Base-by-base conservation (phyloP, 148 eudicot species). In the Polygonum aviculare region DNA sequence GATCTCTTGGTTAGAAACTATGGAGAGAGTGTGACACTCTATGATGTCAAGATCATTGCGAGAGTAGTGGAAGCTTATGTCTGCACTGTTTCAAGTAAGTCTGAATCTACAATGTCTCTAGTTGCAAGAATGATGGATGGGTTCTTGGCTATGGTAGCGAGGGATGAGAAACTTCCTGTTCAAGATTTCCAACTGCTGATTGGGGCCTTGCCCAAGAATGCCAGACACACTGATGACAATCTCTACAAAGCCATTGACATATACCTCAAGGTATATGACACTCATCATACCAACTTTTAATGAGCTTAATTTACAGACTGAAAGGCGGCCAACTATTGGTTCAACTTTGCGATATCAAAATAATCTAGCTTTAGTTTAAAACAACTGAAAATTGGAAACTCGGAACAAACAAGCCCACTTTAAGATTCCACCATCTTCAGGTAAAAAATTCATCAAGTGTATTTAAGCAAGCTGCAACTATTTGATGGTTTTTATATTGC, bases 51-150 rank as follows among this genome's bases (percentile, higher is more conserved):
- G 44, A 35, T 65, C 45, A 59, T 88, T 63, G 77, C 69, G 22
- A 80, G 77, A 75, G 79, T 84, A n/a, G 76, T 85, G 41, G 83
- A 80, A 62, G 76, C 83, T 78, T 88, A 83, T 83, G 83, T 74
- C 62, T 73, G 82, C 52, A 19, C 19, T 19, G 14, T 35, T 35
- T 15, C 71, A 2, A 75, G 74, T 3, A 75, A 82, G 78, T 86
- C 98, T 40, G 88, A 87, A 83, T 83, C 79, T 22, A 84, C 79
- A 78, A 93, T 94, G 80, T 55, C 74, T 72, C 82, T 63, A 16
- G 78, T 85, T 54, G 90, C 84, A 54, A 87, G 86, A 69, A 74
- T 87, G 67, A 72, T 85, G 12, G 88, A 85, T 69, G 81, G 84
- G n/a, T 87, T 75, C 82, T 79, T 87, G 2, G 76, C 76, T 18